Base-by-base conservation (phyloP, 495 filamentous ascomycete genomes). In the Bacidia rubella region DNA sequence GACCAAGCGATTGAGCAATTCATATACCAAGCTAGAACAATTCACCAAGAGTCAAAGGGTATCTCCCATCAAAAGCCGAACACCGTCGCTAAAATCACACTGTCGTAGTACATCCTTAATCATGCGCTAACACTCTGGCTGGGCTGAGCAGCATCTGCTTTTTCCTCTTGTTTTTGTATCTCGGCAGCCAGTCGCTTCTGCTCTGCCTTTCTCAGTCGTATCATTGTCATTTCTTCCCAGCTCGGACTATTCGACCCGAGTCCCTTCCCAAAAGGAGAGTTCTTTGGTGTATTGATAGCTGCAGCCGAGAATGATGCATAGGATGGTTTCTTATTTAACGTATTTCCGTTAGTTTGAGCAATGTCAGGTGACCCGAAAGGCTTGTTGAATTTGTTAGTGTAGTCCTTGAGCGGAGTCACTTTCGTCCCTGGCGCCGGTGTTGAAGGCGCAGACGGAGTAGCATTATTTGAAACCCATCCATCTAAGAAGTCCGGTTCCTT, bases 201-300 rank as follows among this genome's bases (percentile, higher is more conserved):
- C 58, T 82, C 77, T 0, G 77, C 76, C 51, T 74, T 78, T 58
- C 78, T 80, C 49, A 83, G 55, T 27, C 77, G 67, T 62, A 82
- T 82, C 62, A 82, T 62, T 1, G 74, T 81, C 53, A 75, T 56
- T 35, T 83, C 79, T 58, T 83, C 69, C 26, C 80, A 51, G 53
- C 70, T 81, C 2, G 76, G 75, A 22, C 67, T 68, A 47, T 63
- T 65, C 11, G 62, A 20, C 2, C 59, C 57, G 38, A 64, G 63
- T 0, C 58, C 57, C 11, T 64, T 62, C 3, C 62, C 59, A 20
- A 63, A 62, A 20, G 68, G 60, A 7, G 62, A 54, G 62, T 59
- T 41, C 62, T 68, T 25, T 60, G 59, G 38, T 51, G 58, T 51
- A 54, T 60, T 48, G 60, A 59, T 19, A 4, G 65, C 62, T 20